Base-by-base conservation (phyloP, 2,329 filamentous ascomycete species). In the Clathrospora elynae region DNA sequence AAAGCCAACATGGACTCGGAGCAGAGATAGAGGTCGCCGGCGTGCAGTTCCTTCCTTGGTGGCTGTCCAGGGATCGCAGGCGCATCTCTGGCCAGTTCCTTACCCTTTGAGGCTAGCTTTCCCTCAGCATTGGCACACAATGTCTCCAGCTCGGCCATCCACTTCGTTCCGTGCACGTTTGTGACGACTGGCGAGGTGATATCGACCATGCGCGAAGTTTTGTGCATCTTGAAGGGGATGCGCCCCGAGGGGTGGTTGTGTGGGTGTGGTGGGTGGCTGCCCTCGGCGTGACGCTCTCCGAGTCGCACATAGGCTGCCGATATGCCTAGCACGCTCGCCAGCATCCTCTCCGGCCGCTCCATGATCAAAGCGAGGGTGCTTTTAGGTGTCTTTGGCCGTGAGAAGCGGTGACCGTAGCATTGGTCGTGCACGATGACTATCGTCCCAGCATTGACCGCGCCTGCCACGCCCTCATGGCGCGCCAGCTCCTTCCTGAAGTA, bases 341-440 rank as follows among this genome's bases (percentile, higher is more conserved):
- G 87, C 52, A 99, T 84, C 46, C 93, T 80, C 73, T 99, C 93
- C 0, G 93, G 93, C 8, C 93, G 81, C 72, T 99, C 93, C 34
- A 99, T 91, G 53, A 99, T 96, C 42, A 85, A 87, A 59, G 77
- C 83, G 1, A 97, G 78, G 11, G 81, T 80, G 30, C 75, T 79
- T 59, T 86, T 86, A 14, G 83, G 86, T 1, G 90, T 86, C 57
- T 87, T 85, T 3, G 90, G 90, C 30, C 93, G 81, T 8, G 91
- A 89, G 70, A 85, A 99, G 14, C 90, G 85, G 72, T 99, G 93
- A 16, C 92, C 91, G 67, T 97, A 99, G 71, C 92, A 96, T 38
- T 87, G 85, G 73, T 99, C 93, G 61, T 97, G 90, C 2, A 99
- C 75, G 19, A 99, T 80, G 32, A 97, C 90, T 4, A 95, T 73